Conservation (phyloP, 495 filamentous ascomycete genomes). For the Antarctomyces pellizariae region DNA sequence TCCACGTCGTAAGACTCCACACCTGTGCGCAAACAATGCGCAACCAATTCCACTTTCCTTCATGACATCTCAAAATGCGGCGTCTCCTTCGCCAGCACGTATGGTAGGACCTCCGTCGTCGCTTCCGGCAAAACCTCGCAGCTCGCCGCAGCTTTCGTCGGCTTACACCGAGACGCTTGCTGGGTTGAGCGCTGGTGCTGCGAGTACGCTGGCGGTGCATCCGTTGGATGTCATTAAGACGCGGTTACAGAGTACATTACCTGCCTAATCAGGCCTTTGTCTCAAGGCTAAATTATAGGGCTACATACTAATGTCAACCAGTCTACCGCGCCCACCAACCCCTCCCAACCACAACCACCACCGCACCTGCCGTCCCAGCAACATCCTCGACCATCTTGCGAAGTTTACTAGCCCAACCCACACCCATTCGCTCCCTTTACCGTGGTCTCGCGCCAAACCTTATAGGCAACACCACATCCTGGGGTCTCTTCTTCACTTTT, state of each 20-base stretch:
- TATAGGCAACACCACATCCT: conserved; percentile 70
- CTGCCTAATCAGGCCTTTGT: not conserved
- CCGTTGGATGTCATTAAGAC: conserved; percentile 93
- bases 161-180: conserved; percentile 74
- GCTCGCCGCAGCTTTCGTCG: too few species aligned
- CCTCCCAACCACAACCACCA: conserved; percentile 9
- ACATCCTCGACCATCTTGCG: conserved; percentile 21
- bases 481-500: conserved; percentile 77
- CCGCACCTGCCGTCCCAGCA: conserved; percentile 13
- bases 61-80: too few species aligned
- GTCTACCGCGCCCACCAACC: conserved; percentile 11
- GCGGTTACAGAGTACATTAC: conserved; percentile 53
- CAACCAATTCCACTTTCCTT: too few species aligned
- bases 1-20: too few species aligned
- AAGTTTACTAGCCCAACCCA: conserved; percentile 17
- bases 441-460: conserved; percentile 77
- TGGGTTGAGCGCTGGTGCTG: conserved; percentile 69
- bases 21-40: too few species aligned
- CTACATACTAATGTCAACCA: too few species aligned
- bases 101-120: too few species aligned
- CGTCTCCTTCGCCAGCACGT: too few species aligned
- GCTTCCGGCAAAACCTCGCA: too few species aligned
- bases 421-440: conserved; percentile 45
- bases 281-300: too few species aligned
- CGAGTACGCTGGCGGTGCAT: conserved; percentile 61